Conservation (phyloP, 2,329 filamentous ascomycete species). For the Ophiostoma sp. region DNA sequence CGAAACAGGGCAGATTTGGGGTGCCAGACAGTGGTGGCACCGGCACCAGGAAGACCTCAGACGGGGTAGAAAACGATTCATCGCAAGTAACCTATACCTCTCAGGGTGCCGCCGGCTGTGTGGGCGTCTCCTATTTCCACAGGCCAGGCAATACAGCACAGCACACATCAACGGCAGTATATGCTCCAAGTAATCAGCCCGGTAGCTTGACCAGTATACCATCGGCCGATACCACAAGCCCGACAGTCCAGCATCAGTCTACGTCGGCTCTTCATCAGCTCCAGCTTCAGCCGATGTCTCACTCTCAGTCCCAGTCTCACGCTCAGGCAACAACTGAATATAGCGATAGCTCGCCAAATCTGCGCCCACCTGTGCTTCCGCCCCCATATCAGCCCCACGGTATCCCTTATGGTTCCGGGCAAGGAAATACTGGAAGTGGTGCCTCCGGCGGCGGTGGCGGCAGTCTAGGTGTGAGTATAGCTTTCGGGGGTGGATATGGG, state of each 20-base stretch:
- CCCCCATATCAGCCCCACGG: neutral
- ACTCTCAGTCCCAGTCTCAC: neutral
- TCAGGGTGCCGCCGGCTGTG: neutral
- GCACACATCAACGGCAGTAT: neutral
- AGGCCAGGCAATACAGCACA: neutral
- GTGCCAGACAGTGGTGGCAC: neutral
- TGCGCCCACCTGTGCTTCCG: neutral
- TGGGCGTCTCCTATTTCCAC: neutral
- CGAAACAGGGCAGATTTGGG: neutral
- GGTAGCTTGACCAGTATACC: neutral
- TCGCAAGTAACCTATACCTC: neutral
- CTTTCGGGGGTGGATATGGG: neutral
- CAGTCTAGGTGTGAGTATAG: neutral
- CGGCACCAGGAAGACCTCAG: neutral
- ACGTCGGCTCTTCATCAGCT: neutral
- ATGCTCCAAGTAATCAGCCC: neutral
- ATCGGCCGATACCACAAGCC: neutral
- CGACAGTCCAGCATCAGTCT: neutral
- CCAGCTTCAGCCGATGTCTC: neutral
- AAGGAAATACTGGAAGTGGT: neutral
- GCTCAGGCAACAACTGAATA: neutral
- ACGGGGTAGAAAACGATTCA: neutral
- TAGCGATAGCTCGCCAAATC: neutral
- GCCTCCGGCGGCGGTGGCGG: neutral
- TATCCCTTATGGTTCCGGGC: neutral